phyloP scores from a whole-genome alignment of 2,329 filamentous ascomycete genomes.

The Trichoderma sp. region DNA sequence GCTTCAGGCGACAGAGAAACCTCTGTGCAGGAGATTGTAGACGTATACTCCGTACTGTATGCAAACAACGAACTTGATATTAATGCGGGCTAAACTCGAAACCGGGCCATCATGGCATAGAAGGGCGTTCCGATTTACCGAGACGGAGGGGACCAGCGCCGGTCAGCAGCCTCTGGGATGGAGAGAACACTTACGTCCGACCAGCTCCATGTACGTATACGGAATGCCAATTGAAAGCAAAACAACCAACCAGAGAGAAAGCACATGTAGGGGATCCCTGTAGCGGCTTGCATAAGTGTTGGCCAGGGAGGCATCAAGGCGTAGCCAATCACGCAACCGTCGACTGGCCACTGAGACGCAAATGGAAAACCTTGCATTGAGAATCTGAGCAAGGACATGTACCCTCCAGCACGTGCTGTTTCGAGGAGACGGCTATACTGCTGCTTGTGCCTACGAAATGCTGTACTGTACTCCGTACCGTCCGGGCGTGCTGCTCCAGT shows the following conservation, averaged over 20 bases:
- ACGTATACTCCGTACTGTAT: neutral
- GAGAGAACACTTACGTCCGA: neutral
- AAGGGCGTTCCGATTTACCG: neutral
- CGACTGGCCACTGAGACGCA: neutral
- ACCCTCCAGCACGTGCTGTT: neutral
- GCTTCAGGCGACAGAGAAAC: neutral
- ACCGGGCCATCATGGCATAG: neutral
- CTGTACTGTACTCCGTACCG: neutral
- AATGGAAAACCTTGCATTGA: neutral
- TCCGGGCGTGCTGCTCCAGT: neutral
- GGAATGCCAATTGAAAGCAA: neutral
- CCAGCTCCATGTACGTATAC: neutral
- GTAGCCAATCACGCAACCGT: neutral
- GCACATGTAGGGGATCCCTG: neutral
- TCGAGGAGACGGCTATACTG: neutral
- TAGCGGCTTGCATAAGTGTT: constrained; percentile 8
- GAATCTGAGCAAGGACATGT: neutral
- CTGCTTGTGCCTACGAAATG: neutral
- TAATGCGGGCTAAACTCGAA: neutral
- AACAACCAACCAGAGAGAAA: neutral
- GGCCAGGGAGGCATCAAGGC: neutral
- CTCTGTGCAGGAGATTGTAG: neutral
- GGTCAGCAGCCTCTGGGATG: neutral
- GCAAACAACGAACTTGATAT: neutral
- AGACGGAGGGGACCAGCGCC: neutral